These are phyloP conservation scores for Ceratocystis cubensis DNA, from an alignment of 2,329 filamentous ascomycete species.

Conservation along the genomic window DNA sequence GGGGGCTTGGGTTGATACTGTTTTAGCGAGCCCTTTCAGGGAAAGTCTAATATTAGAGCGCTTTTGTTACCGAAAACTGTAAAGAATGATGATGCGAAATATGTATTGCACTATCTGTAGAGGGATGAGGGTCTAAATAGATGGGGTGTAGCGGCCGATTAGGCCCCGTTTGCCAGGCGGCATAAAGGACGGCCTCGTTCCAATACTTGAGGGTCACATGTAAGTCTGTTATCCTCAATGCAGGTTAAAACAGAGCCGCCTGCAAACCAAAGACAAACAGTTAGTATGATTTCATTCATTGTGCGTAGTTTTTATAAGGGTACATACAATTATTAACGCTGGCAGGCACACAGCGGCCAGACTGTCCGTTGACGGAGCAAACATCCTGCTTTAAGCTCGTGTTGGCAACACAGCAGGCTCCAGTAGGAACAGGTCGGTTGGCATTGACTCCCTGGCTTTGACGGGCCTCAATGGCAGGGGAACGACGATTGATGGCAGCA, in stretches of 20 bases:
- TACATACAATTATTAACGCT: constrained; percentile 29
- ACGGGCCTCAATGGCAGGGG: constrained; percentile 21
- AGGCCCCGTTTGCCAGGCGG: constrained; percentile 22
- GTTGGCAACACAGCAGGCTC: constrained; percentile 29
- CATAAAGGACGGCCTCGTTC: constrained; percentile 27
- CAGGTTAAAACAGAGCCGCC: constrained; percentile 26
- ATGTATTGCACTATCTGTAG: background rate
- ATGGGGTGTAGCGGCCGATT: background rate
- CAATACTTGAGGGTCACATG: constrained; percentile 25
- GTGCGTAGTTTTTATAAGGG: no score
- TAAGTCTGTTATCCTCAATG: constrained; percentile 25
- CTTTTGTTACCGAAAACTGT: background rate
- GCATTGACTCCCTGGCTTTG: constrained; percentile 26
- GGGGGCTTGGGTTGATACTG: background rate
- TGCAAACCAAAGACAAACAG: constrained; percentile 11
- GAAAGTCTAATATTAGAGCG: constrained; percentile 3
- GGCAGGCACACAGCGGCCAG: constrained; percentile 28
- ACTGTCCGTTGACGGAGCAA: constrained; percentile 28
- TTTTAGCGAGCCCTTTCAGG: background rate
- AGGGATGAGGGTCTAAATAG: background rate
- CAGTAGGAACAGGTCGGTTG: constrained; percentile 28
- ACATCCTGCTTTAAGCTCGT: constrained; percentile 30
- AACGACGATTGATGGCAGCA: constrained; percentile 24
- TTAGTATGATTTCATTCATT: background rate
- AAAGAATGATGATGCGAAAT: no score